These are phyloP conservation scores for Mycena chlorophos DNA, from an alignment of 768 basidiomycete species.

Conservation along the genomic window DNA sequence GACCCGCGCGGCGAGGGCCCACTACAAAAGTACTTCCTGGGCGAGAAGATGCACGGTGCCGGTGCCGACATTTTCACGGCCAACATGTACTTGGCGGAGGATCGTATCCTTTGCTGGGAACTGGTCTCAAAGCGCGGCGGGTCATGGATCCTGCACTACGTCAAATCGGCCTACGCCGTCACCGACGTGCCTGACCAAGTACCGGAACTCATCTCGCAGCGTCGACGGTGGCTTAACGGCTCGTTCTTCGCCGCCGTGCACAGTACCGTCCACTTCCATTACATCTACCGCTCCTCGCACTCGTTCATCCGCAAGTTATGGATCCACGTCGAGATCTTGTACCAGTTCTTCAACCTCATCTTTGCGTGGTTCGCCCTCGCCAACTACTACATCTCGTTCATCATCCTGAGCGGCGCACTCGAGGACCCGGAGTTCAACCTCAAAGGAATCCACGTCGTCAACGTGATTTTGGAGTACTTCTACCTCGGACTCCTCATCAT, in stretches of 20 bases:
- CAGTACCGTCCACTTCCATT: slow-evolving; percentile 89
- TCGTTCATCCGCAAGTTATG: slow-evolving; percentile 81
- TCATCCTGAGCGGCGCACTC: slow-evolving; percentile 72
- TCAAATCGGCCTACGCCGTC: slow-evolving; percentile 89
- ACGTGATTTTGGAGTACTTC: slow-evolving; percentile 78
- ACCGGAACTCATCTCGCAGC: slow-evolving; percentile 92
- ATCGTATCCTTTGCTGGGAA: slow-evolving; percentile 96
- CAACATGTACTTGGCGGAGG: slow-evolving; percentile 95
- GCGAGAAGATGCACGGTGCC: slow-evolving; percentile 91
- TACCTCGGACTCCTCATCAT: slow-evolving; percentile 86
- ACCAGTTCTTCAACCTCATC: slow-evolving; percentile 86
- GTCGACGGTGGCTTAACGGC: slow-evolving; percentile 95
- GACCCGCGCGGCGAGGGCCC: slow-evolving; percentile 82
- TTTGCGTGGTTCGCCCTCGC: slow-evolving; percentile 92
- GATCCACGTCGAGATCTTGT: slow-evolving; percentile 93
- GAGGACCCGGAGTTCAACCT: slow-evolving; percentile 63
- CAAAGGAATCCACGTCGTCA: slow-evolving; percentile 66
- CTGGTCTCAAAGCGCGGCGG: slow-evolving; percentile 91
- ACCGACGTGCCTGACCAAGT: slow-evolving; percentile 94
- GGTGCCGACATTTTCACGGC: slow-evolving; percentile 91
- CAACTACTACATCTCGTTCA: slow-evolving; percentile 90
- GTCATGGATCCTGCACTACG: slow-evolving; percentile 93
- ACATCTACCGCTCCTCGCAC: slow-evolving; percentile 91
- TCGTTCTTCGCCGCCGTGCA: slow-evolving; percentile 98
- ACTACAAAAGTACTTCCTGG: slow-evolving; percentile 93